A percentile compares a stretch with the other conserved stretches of the same genome.
These are phyloP conservation scores for Colletotrichum sp. DNA, from an alignment of 2,329 filamentous ascomycete species.

Conservation along the genomic window DNA sequence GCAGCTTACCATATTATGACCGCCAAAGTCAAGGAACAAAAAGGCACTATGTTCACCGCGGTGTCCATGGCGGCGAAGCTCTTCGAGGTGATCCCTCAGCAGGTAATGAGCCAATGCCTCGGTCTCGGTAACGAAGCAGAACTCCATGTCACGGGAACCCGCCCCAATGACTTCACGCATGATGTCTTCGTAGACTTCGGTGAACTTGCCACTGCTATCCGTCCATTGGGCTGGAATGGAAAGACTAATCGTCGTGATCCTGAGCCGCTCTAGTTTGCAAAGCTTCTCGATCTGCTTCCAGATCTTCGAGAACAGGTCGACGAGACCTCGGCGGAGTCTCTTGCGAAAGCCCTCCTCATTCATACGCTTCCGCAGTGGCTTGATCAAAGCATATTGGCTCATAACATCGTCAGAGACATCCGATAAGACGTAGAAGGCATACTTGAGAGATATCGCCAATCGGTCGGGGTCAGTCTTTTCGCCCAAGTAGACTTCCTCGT, in stretches of 20 bases:
- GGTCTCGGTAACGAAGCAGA: not conserved
- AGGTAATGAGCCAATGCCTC: slow-evolving; percentile 5
- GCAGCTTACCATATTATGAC: slow-evolving; percentile 14
- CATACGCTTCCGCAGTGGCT: not conserved
- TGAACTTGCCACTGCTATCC: not conserved
- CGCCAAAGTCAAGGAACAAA: slow-evolving; percentile 14
- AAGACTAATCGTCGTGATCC: not conserved
- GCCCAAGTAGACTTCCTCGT: slow-evolving; percentile 8
- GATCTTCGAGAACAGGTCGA: not conserved
- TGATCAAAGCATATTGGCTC: not conserved
- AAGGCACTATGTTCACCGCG: not conserved
- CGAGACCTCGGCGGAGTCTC: not conserved
- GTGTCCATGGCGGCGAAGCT: not conserved
- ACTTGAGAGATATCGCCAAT: slow-evolving; percentile 19
- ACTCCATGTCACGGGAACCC: not conserved
- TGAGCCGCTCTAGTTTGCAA: not conserved
- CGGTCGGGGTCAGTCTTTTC: slow-evolving; percentile 4
- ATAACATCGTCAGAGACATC: not conserved
- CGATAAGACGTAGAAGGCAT: slow-evolving; percentile 20
- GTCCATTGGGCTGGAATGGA: not conserved
- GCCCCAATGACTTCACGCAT: not conserved
- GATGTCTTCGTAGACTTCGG: not conserved
- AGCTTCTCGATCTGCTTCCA: not conserved
- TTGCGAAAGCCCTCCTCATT: not conserved
- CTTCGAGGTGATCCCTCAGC: not conserved